Evolutionary conservation across 805 yeast genomes (phyloP), one percentile per base, ranked within the genome.

Genomic region (Tetrapisispora taiwanensis): DNA sequence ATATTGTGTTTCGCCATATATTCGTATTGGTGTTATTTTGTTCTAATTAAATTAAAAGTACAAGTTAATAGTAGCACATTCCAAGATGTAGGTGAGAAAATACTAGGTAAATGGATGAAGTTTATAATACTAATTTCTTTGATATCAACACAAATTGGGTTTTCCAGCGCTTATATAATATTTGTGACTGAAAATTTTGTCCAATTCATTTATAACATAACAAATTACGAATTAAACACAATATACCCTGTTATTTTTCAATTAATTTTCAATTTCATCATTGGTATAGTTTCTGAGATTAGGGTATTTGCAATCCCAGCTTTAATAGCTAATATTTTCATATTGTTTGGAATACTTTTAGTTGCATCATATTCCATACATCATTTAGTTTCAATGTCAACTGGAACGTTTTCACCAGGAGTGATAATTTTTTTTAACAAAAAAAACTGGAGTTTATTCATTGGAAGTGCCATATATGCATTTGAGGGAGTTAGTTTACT

Each of bases 401-500:
- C 13, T 42, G 56, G 44, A 78, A 78, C 51, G 60, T 78, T 55
- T 0, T 78, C 79, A 1, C 67, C 68, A 7, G 78, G 75, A 3
- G 68, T 83, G 27, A 67, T 69, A 18, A 59, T 63, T 41, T 56
- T 63, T 31, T 73, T 83, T 63, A 83, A 83, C 58, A 48, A 65
- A 26, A 67, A 72, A 5, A 72, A 72, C 41, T 84, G 85, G 71
- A 76, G 89, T 0, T 62, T 84, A 39, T 84, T 84, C 54, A 79
- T 84, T 41, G 94, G 94, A 10, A 85, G 84, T 5, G 89, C 90
- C 2, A 84, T 84, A 26, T 84, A 84, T 67, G 87, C 92, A n/a
- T 84, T 83, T 58, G 94, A 84, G 65, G 94, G 94, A 1, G 83
- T 84, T 46, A 92, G 94, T 0, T 67, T 84, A 39, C 80, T 84